These are phyloP conservation scores for Neurospora sp. DNA, from an alignment of 495 filamentous ascomycete species.

Conservation along the genomic window DNA sequence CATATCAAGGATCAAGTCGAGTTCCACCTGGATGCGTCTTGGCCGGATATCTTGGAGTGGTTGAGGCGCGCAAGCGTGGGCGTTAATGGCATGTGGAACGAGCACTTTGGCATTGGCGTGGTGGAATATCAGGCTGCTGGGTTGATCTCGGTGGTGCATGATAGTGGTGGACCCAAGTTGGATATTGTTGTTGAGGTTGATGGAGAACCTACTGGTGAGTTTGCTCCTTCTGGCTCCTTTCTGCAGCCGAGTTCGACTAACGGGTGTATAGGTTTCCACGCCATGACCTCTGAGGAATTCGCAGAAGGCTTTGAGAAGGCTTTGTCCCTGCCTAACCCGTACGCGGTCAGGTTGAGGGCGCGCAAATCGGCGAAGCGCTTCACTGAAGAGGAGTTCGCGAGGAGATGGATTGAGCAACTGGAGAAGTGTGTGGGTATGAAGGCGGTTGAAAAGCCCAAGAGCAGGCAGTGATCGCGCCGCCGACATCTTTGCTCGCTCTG, in stretches of 20 bases:
- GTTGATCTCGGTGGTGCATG: conserved; percentile 80
- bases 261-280: conserved; percentile 61
- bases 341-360: conserved; percentile 61
- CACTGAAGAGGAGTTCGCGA: conserved; percentile 74
- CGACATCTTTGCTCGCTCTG: background rate
- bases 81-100: conserved; percentile 98
- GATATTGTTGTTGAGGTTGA: conserved; percentile 82
- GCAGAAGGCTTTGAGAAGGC: conserved; percentile 69
- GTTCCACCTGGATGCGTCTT: conserved; percentile 81
- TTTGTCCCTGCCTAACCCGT: conserved; percentile 52
- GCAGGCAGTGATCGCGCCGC: background rate
- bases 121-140: conserved; percentile 98
- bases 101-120: conserved; percentile 97
- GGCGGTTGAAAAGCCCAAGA: background rate
- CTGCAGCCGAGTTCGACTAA: conserved; percentile 4
- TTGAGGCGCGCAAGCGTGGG: conserved; percentile 65
- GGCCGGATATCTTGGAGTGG: conserved; percentile 74
- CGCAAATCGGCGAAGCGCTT: conserved; percentile 69
- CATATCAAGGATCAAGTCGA: conserved; percentile 71
- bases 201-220: conserved; percentile 59
- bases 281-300: conserved; percentile 64
- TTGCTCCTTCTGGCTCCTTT: background rate
- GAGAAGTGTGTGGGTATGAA: conserved; percentile 50
- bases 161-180: conserved; percentile 80
- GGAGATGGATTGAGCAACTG: conserved; percentile 62